Evolutionary conservation across 306 rosid species (phyloP).

Genomic region (Castanea mollissima): DNA sequence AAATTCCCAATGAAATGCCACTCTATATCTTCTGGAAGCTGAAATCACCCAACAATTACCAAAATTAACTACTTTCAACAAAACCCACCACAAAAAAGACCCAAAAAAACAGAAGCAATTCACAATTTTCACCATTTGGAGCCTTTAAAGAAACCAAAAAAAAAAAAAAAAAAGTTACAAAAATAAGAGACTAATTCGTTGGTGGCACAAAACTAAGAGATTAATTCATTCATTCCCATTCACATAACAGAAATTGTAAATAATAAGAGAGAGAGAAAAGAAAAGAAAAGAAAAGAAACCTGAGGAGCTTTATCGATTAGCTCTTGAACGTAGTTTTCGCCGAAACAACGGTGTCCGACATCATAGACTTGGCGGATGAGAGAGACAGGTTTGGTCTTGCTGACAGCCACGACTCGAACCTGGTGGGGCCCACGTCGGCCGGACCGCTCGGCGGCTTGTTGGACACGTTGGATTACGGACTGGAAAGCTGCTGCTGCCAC

Average conservation of each 20-base stretch:
- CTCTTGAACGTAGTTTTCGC: conserved; percentile 93
- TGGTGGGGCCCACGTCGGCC: conserved; percentile 47
- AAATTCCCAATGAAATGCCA: conserved; percentile 94
- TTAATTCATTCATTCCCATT: too few species aligned
- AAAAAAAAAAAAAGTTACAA: neutral
- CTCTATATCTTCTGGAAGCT: conserved; percentile 87
- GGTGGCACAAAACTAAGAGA: too few species aligned
- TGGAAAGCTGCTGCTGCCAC: conserved; percentile 43
- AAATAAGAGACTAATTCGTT: too few species aligned
- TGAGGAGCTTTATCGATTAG: conserved; percentile 78
- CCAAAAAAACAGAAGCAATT: too few species aligned
- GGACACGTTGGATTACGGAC: conserved; percentile 58
- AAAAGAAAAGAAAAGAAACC: conserved; percentile 30
- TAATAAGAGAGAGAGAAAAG: too few species aligned
- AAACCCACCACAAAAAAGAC: too few species aligned
- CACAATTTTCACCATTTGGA: neutral
- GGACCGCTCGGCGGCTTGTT: conserved; percentile 58
- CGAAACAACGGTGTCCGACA: conserved; percentile 87
- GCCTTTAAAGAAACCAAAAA: neutral
- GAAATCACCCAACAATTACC: conserved; percentile 9
- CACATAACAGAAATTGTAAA: too few species aligned
- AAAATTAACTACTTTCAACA: neutral
- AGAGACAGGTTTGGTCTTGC: conserved; percentile 79
- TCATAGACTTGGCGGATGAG: conserved; percentile 69
- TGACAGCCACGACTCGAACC: conserved; percentile 76